Evolutionary conservation across 805 yeast genomes (phyloP), one percentile per base, ranked within the genome.

Genomic region (Yamadazyma takamatsuzukensis): DNA sequence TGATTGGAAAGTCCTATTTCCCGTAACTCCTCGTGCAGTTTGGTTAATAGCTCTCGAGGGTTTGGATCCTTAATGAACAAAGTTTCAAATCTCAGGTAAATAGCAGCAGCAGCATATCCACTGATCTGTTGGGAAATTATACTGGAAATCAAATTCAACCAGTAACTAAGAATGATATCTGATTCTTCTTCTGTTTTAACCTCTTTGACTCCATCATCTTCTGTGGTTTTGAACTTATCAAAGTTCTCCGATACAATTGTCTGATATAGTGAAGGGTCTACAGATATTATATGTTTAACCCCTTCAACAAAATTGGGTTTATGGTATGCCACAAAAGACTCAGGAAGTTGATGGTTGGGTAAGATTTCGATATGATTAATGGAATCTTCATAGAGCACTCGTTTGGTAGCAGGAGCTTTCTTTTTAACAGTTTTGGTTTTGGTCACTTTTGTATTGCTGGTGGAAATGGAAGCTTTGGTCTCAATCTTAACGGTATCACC

Each of bases 31-130:
- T 79, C 82, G 4, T 56, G 51, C 2, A 64, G 47, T 10, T 61
- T 52, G 0, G 51, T 50, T 4, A 68, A 43, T 2, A 83, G 65
- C 21, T 60, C 59, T 18, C 56, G 48, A 0, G 90, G 81, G 0
- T 72, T 57, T 0, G 93, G 88, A 38, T 13, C 51, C 47, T 40
- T 49, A 2, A 40, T 43, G 32, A 65, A 63, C 13, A 63, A 34
- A 13, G 49, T 48, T 16, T 38, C 39, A 34, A 84, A 70, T 43
- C 73, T 70, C 8, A 40, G 38, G 36, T 71, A 68, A 18, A 88
- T 83, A 1, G 88, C 70, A 7, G 48, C 54, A 0, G 96, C 96
- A 1, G 96, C 94, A 0, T 75, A 70, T 1, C 95, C 95, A 42
- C 84, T 78, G 8, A 84, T 74, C 51, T 83, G 93, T 53, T 84